These are phyloP conservation scores for Phytophthora vignae DNA, from an alignment of 352 stramenopile species.

Conservation along the genomic window DNA sequence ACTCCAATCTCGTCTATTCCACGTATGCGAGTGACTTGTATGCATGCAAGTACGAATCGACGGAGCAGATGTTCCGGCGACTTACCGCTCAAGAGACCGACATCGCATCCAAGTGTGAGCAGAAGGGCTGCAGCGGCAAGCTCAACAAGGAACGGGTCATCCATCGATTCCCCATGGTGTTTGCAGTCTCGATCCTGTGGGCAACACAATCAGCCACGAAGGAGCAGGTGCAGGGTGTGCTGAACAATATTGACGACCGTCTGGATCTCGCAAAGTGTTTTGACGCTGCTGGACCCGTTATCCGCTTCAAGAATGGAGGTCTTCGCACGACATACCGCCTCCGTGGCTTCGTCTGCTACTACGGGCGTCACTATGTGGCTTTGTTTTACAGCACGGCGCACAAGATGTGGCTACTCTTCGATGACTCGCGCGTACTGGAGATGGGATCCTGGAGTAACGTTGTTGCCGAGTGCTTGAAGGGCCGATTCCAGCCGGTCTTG, in stretches of 20 bases:
- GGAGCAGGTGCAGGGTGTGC: slow-evolving; percentile 72
- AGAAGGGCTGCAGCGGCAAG: slow-evolving; percentile 65
- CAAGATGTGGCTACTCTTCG: slow-evolving; percentile 89
- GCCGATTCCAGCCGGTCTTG: slow-evolving; percentile 84
- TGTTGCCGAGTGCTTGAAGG: slow-evolving; percentile 79
- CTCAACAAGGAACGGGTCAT: slow-evolving; percentile 81
- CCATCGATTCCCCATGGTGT: slow-evolving; percentile 88
- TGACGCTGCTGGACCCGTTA: slow-evolving; percentile 68
- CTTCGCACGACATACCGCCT: slow-evolving; percentile 81
- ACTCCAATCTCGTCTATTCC: slow-evolving; percentile 87
- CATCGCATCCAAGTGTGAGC: slow-evolving; percentile 63
- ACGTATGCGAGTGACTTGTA: slow-evolving; percentile 83
- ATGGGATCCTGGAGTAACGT: slow-evolving; percentile 81
- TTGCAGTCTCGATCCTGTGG: slow-evolving; percentile 87
- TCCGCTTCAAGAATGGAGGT: slow-evolving; percentile 75
- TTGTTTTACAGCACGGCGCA: slow-evolving; percentile 88
- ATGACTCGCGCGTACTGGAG: slow-evolving; percentile 82
- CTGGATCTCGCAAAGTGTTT: slow-evolving; percentile 83
- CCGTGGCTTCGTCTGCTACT: slow-evolving; percentile 88
- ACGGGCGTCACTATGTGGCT: slow-evolving; percentile 84
- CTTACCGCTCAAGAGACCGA: slow-evolving; percentile 67
- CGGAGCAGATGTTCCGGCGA: slow-evolving; percentile 75
- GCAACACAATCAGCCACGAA: slow-evolving; percentile 77
- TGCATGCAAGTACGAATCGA: slow-evolving; percentile 64
- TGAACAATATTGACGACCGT: slow-evolving; percentile 71